phyloP scores from a whole-genome alignment of 1,284 basidiomycete genomes.

The Ustilago crameri region DNA sequence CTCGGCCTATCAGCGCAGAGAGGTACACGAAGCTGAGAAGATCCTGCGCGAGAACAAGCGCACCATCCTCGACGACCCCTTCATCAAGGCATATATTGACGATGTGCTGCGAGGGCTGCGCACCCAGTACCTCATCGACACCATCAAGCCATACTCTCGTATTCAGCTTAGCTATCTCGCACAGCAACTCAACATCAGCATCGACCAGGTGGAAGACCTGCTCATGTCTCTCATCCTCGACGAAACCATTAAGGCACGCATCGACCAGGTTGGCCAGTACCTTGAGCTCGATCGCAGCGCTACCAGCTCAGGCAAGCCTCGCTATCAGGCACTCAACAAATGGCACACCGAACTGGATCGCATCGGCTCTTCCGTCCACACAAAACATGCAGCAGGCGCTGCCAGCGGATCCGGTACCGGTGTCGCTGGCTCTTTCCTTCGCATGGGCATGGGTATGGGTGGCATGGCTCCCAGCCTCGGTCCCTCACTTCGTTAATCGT shows the following conservation, averaged over 20 bases:
- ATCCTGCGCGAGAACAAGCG: slow-evolving; percentile 89
- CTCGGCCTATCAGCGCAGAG: slow-evolving; percentile 91
- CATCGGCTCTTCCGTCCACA: slow-evolving; percentile 26
- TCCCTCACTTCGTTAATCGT: slow-evolving; percentile 17
- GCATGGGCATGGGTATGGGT: slow-evolving; percentile 36
- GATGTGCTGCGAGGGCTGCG: slow-evolving; percentile 91
- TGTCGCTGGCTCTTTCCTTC: slow-evolving; percentile 27
- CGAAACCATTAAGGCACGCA: slow-evolving; percentile 90
- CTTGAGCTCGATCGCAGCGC: slow-evolving; percentile 79
- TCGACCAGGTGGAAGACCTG: slow-evolving; percentile 88
- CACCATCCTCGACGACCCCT: slow-evolving; percentile 93
- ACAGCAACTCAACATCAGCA: slow-evolving; percentile 90
- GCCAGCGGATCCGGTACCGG: slow-evolving; percentile 27
- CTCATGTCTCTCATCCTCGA: slow-evolving; percentile 93
- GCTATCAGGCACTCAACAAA: slow-evolving; percentile 81
- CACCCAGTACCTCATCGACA: slow-evolving; percentile 95
- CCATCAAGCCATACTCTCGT: slow-evolving; percentile 95
- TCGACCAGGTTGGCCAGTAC: slow-evolving; percentile 92
- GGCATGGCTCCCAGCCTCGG: slow-evolving; percentile 22
- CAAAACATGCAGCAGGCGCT: slow-evolving; percentile 38
- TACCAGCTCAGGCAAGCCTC: slow-evolving; percentile 82
- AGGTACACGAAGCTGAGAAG: slow-evolving; percentile 94
- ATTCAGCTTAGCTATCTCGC: slow-evolving; percentile 77
- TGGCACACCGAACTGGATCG: slow-evolving; percentile 76
- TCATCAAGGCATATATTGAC: slow-evolving; percentile 92